Base-by-base conservation (phyloP, 1,284 basidiomycete genomes). In the Chondrostereum purpureum region DNA sequence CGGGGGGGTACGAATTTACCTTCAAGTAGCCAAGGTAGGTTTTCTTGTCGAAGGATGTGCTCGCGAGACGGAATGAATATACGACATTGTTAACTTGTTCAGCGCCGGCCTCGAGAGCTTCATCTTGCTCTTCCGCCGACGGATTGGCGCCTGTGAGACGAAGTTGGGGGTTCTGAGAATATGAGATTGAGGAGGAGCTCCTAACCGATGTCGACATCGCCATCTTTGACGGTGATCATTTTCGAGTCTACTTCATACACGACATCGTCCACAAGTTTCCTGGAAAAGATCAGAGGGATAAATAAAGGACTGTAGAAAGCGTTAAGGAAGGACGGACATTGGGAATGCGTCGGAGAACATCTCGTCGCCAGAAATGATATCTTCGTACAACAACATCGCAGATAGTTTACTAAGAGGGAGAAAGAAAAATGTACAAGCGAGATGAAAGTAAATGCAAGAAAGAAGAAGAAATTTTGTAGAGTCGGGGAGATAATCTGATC, bases 271-370 rank as follows among this genome's bases (percentile, higher is more conserved):
- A 96, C 63, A 47, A 66, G 48, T 73, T 92, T 93, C 60, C 91
- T 94, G 64, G 47, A 27, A 40, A 42, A 40, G 49, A 22, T 54
- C 43, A 20, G 39, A 33, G 43, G 41, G 48, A 37, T 38, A 34
- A 43, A 19, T 17, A 42, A 39, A 39, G 40, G 20, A 33, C 20
- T 19, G 51, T 27, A 46, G n/a, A 43, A 16, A 31, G 19, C n/a
- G n/a, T n/a, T n/a, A n/a, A n/a, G n/a, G n/a, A n/a, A 42, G 42
- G 10, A 68, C 81, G 57, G 58, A 92, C 88, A 88, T 43, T 39
- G 84, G 81, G 76, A 87, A 97, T 55, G 93, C 92, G 73, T 95
- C 92, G 38, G 92, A 92, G 79, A 90, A 79, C 79, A 99, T 88
- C 78, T 99, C 95, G 64, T 98, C 94, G 53, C 70, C 81, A 51